Evolutionary conservation across 2,329 filamentous ascomycete genomes (phyloP).

Genomic region (Chaetomium strumarium): DNA sequence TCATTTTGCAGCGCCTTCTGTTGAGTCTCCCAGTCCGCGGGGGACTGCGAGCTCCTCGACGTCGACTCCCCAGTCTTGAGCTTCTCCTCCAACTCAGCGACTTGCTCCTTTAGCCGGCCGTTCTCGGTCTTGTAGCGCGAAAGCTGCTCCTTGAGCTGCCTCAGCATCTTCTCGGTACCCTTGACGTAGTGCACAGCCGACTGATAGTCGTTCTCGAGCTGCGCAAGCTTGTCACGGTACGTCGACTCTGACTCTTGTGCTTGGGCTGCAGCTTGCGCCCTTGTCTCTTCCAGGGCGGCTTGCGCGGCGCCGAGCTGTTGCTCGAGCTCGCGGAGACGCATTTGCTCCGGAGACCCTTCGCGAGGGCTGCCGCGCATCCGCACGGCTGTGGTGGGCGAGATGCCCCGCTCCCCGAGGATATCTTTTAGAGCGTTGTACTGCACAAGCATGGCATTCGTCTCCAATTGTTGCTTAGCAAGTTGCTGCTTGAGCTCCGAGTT

Average conservation of each 20-base stretch:
- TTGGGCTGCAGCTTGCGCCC: constrained; percentile 67
- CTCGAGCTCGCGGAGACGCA: constrained; percentile 77
- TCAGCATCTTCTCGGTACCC: constrained; percentile 97
- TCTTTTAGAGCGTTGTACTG: constrained; percentile 93
- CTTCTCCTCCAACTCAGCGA: constrained; percentile 61
- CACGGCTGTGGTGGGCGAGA: constrained; percentile 67
- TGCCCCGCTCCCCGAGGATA: constrained; percentile 80
- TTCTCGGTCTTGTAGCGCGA: constrained; percentile 86
- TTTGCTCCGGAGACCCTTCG: constrained; percentile 73
- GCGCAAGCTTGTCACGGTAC: constrained; percentile 87
- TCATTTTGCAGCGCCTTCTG: constrained; percentile 60
- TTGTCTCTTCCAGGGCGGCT: constrained; percentile 81
- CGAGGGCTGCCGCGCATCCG: constrained; percentile 69
- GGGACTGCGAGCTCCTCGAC: constrained; percentile 33
- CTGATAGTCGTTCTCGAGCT: constrained; percentile 95
- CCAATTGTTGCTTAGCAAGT: constrained; percentile 78
- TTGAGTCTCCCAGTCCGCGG: constrained; percentile 69
- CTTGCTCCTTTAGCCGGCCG: constrained; percentile 70
- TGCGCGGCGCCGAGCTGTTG: constrained; percentile 73
- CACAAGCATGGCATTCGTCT: constrained; percentile 87
- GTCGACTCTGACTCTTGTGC: constrained; percentile 81
- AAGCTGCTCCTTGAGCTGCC: constrained; percentile 97
- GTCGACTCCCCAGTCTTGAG: constrained; percentile 33
- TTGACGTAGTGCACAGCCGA: constrained; percentile 97
- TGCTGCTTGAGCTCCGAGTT: constrained; percentile 79